Evolutionary conservation across 805 yeast genomes (phyloP).

Genomic region (Maudiozyma barnettii): DNA sequence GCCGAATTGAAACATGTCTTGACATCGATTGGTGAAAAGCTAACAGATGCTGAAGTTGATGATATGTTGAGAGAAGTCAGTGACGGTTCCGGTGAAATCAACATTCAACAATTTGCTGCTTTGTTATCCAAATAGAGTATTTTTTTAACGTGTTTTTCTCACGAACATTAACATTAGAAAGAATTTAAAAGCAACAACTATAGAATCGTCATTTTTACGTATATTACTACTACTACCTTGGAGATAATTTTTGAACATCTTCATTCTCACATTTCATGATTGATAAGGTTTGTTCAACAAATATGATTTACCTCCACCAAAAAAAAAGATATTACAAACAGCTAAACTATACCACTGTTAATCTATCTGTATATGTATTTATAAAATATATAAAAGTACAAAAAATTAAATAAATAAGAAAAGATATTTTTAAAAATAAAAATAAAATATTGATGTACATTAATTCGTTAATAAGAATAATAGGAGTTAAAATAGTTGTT

Average conservation of each 20-base stretch:
- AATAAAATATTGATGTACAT: not conserved
- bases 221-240: not conserved
- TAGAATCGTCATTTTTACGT: not conserved
- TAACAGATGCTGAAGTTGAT: conserved; percentile 93
- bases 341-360: no score
- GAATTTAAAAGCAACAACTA: not conserved
- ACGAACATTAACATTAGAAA: no score
- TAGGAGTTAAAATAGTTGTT: no score
- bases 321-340: no score
- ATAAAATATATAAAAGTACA: no score
- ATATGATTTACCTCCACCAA: no score
- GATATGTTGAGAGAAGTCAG: conserved; percentile 96
- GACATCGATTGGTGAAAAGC: conserved; percentile 94
- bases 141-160: no score
- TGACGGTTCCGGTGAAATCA: conserved; percentile 94
- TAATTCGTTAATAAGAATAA: not conserved
- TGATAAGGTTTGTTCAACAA: no score
- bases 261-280: no score
- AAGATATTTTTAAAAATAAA: not conserved
- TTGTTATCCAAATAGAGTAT: conserved; percentile 58
- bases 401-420: not conserved
- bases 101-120: conserved; percentile 92
- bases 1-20: conserved; percentile 94
- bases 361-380: no score
- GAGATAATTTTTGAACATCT: not conserved